Conservation (phyloP, 352 stramenopile species). For the Pythium phragmitis region DNA sequence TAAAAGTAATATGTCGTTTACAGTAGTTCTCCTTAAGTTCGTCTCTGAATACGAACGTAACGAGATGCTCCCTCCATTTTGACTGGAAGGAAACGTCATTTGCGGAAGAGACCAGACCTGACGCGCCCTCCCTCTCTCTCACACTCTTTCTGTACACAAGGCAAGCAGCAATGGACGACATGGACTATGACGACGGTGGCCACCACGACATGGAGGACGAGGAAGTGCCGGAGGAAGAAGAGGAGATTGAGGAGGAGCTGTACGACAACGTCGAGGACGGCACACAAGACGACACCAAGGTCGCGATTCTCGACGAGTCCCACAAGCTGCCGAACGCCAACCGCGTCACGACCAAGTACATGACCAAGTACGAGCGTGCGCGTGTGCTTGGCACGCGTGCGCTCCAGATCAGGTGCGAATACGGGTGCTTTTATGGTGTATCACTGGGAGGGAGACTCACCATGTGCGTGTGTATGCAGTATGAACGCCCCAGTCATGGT, state of each 20-base stretch:
- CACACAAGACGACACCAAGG: constrained; percentile 51
- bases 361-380: constrained; percentile 99
- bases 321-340: constrained; percentile 85
- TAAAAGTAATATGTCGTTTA: neutral
- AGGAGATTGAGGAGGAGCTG: constrained; percentile 70
- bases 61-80: constrained; percentile 11
- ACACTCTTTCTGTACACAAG: neutral
- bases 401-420: constrained; percentile 94
- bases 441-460: neutral
- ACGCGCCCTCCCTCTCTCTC: neutral
- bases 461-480: constrained; percentile 27
- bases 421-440: neutral
- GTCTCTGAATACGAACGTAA: constrained; percentile 16
- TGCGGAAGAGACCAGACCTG: constrained; percentile 4
- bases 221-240: constrained; percentile 79
- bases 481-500: constrained; percentile 97
- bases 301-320: constrained; percentile 82
- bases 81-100: constrained; percentile 29
- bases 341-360: constrained; percentile 97
- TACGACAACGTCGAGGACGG: constrained; percentile 65
- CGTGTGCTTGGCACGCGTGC: constrained; percentile 97
- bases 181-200: constrained; percentile 80
- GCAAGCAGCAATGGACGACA: constrained; percentile 66
- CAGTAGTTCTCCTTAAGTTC: constrained; percentile 12
- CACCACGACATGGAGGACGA: constrained; percentile 84